A percentile compares a stretch with the other conserved stretches of the same genome.
phyloP scores from a whole-genome alignment of 495 filamentous ascomycete genomes.

The Daldinia vernicosa region DNA sequence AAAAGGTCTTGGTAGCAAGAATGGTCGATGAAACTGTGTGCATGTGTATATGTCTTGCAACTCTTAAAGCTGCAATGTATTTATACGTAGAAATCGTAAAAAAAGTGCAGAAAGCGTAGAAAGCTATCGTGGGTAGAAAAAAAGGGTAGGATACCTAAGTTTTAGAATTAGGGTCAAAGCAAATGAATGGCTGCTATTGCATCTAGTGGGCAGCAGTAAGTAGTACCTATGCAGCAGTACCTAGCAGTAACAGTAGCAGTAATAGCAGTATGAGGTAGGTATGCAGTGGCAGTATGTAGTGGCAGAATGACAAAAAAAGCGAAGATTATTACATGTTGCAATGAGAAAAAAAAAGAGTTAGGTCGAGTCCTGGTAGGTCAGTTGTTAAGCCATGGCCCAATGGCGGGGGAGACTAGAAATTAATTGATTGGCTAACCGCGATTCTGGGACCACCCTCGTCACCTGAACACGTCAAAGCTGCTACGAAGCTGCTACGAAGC shows the following conservation, averaged over 20 bases:
- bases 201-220: not conserved
- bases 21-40: not conserved
- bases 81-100: not conserved
- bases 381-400: slow-evolving; percentile 20
- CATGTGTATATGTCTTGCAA: slow-evolving; percentile 1
- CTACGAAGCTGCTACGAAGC: slow-evolving; percentile 37
- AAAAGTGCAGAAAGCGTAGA: not conserved
- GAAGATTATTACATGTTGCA: slow-evolving; percentile 19
- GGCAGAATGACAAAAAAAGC: slow-evolving; percentile 1
- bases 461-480: slow-evolving; percentile 44
- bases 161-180: not conserved
- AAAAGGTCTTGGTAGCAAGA: not conserved
- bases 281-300: not conserved
- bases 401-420: slow-evolving; percentile 35
- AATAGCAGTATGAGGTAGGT: not conserved
- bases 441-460: slow-evolving; percentile 42
- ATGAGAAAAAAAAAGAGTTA: slow-evolving; percentile 20
- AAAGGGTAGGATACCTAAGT: not conserved
- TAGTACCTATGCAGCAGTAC: not conserved
- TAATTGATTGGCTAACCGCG: slow-evolving; percentile 31
- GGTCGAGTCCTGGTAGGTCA: slow-evolving; percentile 37
- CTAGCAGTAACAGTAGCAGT: not conserved
- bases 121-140: not conserved
- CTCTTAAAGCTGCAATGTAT: not conserved
- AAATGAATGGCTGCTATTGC: too few relatives aligned